Conservation (phyloP, 306 rosid species). For the Vicia villosa region DNA sequence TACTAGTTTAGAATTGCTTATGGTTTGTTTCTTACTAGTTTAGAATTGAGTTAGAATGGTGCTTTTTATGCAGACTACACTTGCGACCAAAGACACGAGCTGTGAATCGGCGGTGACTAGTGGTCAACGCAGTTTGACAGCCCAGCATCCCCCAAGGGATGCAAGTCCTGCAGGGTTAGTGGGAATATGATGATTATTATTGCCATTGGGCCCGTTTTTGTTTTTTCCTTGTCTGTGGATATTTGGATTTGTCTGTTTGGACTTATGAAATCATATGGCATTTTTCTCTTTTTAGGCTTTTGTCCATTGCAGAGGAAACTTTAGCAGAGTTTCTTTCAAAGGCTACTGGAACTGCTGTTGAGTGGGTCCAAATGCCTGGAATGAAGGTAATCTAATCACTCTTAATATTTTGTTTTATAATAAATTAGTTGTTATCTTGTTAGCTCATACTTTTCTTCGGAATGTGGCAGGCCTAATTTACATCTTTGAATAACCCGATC, state of each 20-base stretch:
- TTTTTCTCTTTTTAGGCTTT: conserved; percentile 59
- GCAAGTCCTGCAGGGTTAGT: conserved; percentile 99
- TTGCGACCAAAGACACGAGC: conserved; percentile 87
- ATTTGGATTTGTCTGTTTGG: conserved; percentile 46
- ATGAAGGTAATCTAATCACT: conserved; percentile 70
- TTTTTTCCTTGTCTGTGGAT: conserved; percentile 41
- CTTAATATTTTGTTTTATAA: background rate
- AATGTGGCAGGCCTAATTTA: conserved; percentile 1
- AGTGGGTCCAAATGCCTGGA: conserved; percentile 99
- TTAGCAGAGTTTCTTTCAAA: conserved; percentile 99
- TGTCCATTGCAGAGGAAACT: conserved; percentile 99
- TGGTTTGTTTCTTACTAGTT: background rate
- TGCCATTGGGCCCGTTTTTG: conserved; percentile 60
- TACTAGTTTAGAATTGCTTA: background rate
- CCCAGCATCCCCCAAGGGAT: conserved; percentile 98
- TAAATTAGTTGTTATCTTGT: conserved; percentile 19
- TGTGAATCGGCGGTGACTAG: conserved; percentile 95
- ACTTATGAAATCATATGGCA: conserved; percentile 41
- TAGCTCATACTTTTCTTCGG: background rate
- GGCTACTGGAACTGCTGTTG: conserved; percentile 99
- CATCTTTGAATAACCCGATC: background rate
- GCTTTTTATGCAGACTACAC: conserved; percentile 62
- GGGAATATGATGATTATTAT: conserved; percentile 45
- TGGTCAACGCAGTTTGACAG: conserved; percentile 92
- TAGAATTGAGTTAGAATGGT: conserved; percentile 28